Evolutionary conservation across 2,329 filamentous ascomycete genomes (phyloP).

Genomic region (Orbilia quercus): DNA sequence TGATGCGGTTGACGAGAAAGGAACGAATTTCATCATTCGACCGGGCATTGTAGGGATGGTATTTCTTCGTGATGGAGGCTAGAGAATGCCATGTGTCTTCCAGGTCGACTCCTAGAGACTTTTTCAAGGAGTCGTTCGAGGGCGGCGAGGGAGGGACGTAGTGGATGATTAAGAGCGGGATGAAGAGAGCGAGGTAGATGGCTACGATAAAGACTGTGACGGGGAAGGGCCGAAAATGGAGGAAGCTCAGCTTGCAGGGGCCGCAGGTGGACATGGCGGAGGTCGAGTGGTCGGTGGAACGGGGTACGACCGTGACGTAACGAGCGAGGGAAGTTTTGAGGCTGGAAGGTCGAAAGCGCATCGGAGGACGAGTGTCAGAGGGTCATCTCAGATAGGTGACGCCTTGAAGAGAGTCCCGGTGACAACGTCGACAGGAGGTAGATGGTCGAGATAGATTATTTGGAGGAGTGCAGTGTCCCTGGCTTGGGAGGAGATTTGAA

Average conservation of each 20-base stretch:
- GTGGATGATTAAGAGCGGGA: conserved; percentile 78
- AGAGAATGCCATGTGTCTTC: conserved; percentile 89
- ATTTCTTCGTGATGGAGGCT: conserved; percentile 75
- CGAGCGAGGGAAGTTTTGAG: conserved; percentile 54
- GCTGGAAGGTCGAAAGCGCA: conserved; percentile 51
- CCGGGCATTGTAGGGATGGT: conserved; percentile 89
- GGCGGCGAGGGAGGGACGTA: conserved; percentile 71
- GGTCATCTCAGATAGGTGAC: conserved; percentile 27
- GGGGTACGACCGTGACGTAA: conserved; percentile 42
- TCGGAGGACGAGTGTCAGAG: conserved; percentile 29
- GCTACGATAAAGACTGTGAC: conserved; percentile 82
- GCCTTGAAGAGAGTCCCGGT: too few species aligned
- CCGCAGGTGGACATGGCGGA: conserved; percentile 40
- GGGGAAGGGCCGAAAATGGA: conserved; percentile 76
- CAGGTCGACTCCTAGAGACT: conserved; percentile 74
- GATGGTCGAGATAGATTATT: neutral
- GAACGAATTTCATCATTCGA: conserved; percentile 82
- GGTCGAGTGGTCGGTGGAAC: conserved; percentile 9
- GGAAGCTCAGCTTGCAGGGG: conserved; percentile 50
- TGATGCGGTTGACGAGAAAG: conserved; percentile 78
- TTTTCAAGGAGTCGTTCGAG: conserved; percentile 48
- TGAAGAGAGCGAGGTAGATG: conserved; percentile 81
- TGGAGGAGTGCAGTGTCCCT: neutral
- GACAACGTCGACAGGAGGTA: too few species aligned
- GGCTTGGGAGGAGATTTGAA: neutral